These are phyloP conservation scores for Lipomyces orientalis DNA, from an alignment of 805 yeast genomes.

Conservation along the genomic window DNA sequence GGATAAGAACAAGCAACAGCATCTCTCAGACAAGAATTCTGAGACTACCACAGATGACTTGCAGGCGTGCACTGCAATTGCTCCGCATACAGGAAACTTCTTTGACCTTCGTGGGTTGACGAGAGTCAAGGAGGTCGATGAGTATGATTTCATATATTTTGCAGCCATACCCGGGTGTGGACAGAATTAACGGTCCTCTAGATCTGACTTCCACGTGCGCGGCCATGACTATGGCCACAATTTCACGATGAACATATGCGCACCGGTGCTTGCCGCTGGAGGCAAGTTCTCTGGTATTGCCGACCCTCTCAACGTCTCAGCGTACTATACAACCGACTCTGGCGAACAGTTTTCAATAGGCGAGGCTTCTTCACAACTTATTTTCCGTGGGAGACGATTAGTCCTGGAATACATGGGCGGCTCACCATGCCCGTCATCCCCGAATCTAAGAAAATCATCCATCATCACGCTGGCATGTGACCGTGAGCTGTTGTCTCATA, in stretches of 20 bases:
- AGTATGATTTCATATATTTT: conserved; percentile 16
- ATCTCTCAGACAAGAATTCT: neutral
- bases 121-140: conserved; percentile 42
- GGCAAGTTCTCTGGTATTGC: conserved; percentile 46
- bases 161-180: neutral
- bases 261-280: conserved; percentile 54
- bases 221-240: conserved; percentile 75
- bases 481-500: conserved; percentile 62
- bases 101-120: conserved; percentile 53
- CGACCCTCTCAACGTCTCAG: conserved; percentile 55
- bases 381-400: conserved; percentile 72
- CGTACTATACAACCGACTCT: conserved; percentile 56
- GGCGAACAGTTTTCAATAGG: conserved; percentile 60
- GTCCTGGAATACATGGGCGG: conserved; percentile 75
- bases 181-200: conserved; percentile 32
- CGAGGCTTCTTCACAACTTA: conserved; percentile 59
- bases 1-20: neutral
- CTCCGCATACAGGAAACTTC: conserved; percentile 47
- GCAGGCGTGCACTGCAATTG: conserved; percentile 42
- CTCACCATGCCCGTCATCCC: conserved; percentile 54
- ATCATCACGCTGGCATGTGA: conserved; percentile 78
- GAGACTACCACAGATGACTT: neutral
- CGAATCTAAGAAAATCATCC: conserved; percentile 61
- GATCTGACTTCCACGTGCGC: conserved; percentile 64
- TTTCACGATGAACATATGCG: conserved; percentile 75